These are phyloP conservation scores for Trichosporon sp. DNA, from an alignment of 1,284 basidiomycete genomes.

Conservation along the genomic window DNA sequence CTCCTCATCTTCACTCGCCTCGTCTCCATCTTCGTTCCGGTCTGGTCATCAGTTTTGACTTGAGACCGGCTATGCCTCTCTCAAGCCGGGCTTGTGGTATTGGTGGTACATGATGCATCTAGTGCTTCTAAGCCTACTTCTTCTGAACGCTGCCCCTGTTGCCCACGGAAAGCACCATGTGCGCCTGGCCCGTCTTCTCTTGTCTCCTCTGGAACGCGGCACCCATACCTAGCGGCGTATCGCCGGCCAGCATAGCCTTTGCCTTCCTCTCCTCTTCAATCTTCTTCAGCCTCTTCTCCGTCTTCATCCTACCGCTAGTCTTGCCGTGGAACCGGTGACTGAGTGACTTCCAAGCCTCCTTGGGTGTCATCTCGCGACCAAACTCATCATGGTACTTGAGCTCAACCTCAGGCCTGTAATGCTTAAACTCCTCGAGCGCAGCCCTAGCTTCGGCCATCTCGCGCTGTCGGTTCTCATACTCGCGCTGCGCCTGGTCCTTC, in stretches of 20 bases:
- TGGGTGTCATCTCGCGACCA: conserved; percentile 69
- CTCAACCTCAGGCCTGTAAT: conserved; percentile 95
- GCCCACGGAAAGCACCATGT: conserved; percentile 87
- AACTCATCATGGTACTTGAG: conserved; percentile 96
- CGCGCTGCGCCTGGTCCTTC: conserved; percentile 88
- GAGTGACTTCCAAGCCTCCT: conserved; percentile 95
- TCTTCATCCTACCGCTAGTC: conserved; percentile 87
- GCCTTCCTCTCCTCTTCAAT: conserved; percentile 90
- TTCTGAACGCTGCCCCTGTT: conserved; percentile 69
- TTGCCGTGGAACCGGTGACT: conserved; percentile 96
- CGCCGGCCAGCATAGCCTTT: conserved; percentile 81
- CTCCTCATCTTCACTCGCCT: conserved; percentile 91
- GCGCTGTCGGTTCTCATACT: conserved; percentile 85
- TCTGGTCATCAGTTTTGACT: conserved; percentile 85
- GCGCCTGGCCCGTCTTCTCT: conserved; percentile 85
- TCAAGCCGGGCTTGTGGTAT: too few relatives aligned
- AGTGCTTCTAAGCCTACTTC: background rate
- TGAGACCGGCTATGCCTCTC: too few relatives aligned
- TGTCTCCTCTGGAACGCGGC: conserved; percentile 82
- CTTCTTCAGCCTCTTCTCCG: conserved; percentile 85
- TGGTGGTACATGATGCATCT: too few relatives aligned
- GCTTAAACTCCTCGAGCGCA: conserved; percentile 74
- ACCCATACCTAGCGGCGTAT: conserved; percentile 88
- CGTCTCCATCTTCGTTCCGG: conserved; percentile 93
- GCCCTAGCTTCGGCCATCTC: conserved; percentile 87